Base-by-base conservation (phyloP, 805 yeast genomes). In the Schwanniomyces occidentalis region DNA sequence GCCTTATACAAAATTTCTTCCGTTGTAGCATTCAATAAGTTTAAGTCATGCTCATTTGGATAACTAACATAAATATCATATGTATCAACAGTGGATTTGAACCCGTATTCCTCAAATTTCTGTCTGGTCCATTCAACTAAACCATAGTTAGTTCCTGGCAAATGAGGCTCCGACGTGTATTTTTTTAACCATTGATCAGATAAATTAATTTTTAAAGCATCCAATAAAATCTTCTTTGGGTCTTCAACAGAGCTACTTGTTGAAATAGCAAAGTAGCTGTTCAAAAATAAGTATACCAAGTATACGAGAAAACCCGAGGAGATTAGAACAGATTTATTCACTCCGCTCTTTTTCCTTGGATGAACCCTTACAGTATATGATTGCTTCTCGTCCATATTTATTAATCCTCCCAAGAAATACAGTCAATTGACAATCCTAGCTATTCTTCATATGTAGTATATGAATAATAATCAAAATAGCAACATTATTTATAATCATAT, bases 61-160 rank as follows among this genome's bases (percentile, higher is more conserved):
- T 65, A 65, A 39, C 73, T 75, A 19, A 78, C 62, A 63, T 74
- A 77, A 2, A 78, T 65, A 39, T 81, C 78, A 54, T 78, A 82
- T 13, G 71, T 66, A 41, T 80, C 84, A 4, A 73, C 49, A 20
- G 54, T 53, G 0, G 82, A 70, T 15, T 65, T 55, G 35, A 77
- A 69, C 1, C 83, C 85, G 45, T 68, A 69, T 42, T 70, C 69
- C 41, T 63, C 63, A 27, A 80, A 69, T 51, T 76, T 66, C 7
- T 63, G 58, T 16, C 62, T 59, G 6, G 83, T 78, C 60, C 73
- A 78, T 21, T 76, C 67, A 8, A 72, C 71, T 14, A 69, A 49
- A 2, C 54, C 60, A 34, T 58, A 54, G 34, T 63, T 65, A 14
- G 74, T 73, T 6, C 81, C 79, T 7, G 75, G 67, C 42, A 65